These are phyloP conservation scores for Pseudogymnoascus verrucosus DNA, from an alignment of 2,329 filamentous ascomycete genomes.

Conservation along the genomic window DNA sequence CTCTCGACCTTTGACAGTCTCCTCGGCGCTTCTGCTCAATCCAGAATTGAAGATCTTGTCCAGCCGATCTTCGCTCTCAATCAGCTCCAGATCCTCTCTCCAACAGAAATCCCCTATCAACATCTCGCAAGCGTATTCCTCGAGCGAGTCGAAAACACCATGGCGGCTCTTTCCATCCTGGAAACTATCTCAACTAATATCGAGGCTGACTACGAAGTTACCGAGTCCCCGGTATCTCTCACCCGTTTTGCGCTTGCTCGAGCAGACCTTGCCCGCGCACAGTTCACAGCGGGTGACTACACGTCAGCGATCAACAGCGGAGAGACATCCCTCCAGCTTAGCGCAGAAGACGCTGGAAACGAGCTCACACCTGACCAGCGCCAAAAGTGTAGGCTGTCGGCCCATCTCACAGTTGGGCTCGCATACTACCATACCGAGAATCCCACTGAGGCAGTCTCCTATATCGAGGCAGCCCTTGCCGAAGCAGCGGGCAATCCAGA, in stretches of 20 bases:
- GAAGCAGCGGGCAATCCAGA: slow-evolving; percentile 73
- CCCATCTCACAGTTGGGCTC: slow-evolving; percentile 77
- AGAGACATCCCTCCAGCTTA: slow-evolving; percentile 71
- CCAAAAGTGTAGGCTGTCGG: slow-evolving; percentile 67
- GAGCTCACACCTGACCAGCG: slow-evolving; percentile 58
- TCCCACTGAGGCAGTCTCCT: slow-evolving; percentile 62
- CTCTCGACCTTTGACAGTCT: slow-evolving; percentile 77
- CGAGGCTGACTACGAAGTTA: slow-evolving; percentile 76
- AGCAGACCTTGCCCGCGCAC: slow-evolving; percentile 76
- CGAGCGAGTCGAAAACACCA: slow-evolving; percentile 67
- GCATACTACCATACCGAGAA: slow-evolving; percentile 65
- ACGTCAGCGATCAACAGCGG: slow-evolving; percentile 68
- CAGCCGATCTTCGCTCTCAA: slow-evolving; percentile 83
- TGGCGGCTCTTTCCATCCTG: slow-evolving; percentile 55
- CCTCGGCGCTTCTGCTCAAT: slow-evolving; percentile 44
- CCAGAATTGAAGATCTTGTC: slow-evolving; percentile 57
- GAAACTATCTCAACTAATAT: slow-evolving; percentile 58
- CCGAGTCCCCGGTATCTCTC: slow-evolving; percentile 67
- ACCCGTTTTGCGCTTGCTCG: slow-evolving; percentile 74
- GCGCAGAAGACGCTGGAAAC: slow-evolving; percentile 60
- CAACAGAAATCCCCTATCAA: slow-evolving; percentile 61
- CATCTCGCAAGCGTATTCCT: slow-evolving; percentile 76
- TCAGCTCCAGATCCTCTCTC: slow-evolving; percentile 66
- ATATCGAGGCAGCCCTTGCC: slow-evolving; percentile 71
- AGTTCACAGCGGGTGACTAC: slow-evolving; percentile 62